phyloP scores from a whole-genome alignment of 331 rosid genomes.

The Rhamnella rubrinervis region DNA sequence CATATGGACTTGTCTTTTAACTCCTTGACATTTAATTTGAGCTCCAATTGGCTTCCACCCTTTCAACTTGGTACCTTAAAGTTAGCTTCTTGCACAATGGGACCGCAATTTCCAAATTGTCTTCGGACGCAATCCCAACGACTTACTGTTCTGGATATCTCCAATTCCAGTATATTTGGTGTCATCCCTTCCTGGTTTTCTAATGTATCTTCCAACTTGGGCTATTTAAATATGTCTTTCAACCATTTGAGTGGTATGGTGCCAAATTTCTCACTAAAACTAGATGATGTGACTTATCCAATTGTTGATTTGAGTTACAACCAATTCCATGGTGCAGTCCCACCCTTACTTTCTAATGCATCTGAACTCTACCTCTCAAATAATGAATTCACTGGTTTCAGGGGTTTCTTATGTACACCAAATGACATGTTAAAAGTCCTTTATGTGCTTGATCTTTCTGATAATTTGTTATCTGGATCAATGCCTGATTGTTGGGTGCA shows the following conservation, averaged over 20 bases:
- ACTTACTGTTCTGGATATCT: neutral
- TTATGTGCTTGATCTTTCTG: neutral
- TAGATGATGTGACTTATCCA: neutral
- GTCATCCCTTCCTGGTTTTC: neutral
- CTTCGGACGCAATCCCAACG: neutral
- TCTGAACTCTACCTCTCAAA: neutral
- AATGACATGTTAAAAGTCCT: neutral
- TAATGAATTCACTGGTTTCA: neutral
- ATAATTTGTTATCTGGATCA: neutral
- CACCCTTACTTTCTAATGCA: neutral
- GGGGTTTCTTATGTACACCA: neutral
- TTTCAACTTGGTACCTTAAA: neutral
- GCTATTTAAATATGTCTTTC: neutral
- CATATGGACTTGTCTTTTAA: slow-evolving; percentile 1
- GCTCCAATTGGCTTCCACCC: slow-evolving; percentile 23
- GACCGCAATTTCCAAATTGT: neutral
- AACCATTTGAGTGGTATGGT: slow-evolving; percentile 18
- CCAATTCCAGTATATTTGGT: neutral
- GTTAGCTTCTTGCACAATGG: neutral
- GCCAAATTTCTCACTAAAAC: neutral
- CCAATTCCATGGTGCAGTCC: neutral
- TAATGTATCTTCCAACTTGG: neutral
- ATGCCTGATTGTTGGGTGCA: slow-evolving; percentile 23
- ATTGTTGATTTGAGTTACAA: neutral
- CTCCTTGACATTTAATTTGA: slow-evolving; percentile 16